Evolutionary conservation across 495 filamentous ascomycete species (phyloP).

Genomic region (Letharia columbiana): DNA sequence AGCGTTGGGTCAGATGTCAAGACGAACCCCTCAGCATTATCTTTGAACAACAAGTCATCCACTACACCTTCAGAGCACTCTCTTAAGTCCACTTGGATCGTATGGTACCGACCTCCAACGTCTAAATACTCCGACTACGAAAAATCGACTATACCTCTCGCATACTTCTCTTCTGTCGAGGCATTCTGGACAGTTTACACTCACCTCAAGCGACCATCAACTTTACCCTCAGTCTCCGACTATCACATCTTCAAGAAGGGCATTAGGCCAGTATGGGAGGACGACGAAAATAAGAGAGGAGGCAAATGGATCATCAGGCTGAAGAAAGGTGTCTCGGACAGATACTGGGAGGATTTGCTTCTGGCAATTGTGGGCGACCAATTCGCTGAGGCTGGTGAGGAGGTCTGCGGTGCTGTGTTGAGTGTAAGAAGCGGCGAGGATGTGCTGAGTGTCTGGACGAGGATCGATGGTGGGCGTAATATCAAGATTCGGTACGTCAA

Average conservation of each 20-base stretch:
- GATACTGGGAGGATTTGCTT: slow-evolving; percentile 95
- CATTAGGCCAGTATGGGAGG: slow-evolving; percentile 96
- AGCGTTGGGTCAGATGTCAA: slow-evolving; percentile 39
- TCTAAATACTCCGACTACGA: slow-evolving; percentile 98
- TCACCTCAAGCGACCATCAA: slow-evolving; percentile 82
- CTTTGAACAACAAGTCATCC: slow-evolving; percentile 33
- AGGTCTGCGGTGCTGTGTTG: slow-evolving; percentile 88
- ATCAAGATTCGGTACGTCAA: slow-evolving; percentile 83
- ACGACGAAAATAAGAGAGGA: slow-evolving; percentile 89
- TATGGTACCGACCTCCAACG: slow-evolving; percentile 93
- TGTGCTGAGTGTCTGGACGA: slow-evolving; percentile 94
- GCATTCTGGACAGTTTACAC: slow-evolving; percentile 89
- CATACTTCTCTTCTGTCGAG: slow-evolving; percentile 71
- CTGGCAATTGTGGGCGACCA: slow-evolving; percentile 90
- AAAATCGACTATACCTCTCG: slow-evolving; percentile 85
- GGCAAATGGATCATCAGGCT: slow-evolving; percentile 95
- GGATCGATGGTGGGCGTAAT: slow-evolving; percentile 81
- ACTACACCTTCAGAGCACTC: slow-evolving; percentile 43
- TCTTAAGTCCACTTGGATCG: slow-evolving; percentile 83
- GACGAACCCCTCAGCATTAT: slow-evolving; percentile 35
- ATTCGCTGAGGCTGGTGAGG: slow-evolving; percentile 86
- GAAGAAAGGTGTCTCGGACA: slow-evolving; percentile 92
- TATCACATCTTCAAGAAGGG: slow-evolving; percentile 98
- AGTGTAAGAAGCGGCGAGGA: slow-evolving; percentile 94
- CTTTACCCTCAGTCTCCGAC: slow-evolving; percentile 84